Conservation (phyloP, 2,329 filamentous ascomycete genomes). For the Beauveria brongniartii region DNA sequence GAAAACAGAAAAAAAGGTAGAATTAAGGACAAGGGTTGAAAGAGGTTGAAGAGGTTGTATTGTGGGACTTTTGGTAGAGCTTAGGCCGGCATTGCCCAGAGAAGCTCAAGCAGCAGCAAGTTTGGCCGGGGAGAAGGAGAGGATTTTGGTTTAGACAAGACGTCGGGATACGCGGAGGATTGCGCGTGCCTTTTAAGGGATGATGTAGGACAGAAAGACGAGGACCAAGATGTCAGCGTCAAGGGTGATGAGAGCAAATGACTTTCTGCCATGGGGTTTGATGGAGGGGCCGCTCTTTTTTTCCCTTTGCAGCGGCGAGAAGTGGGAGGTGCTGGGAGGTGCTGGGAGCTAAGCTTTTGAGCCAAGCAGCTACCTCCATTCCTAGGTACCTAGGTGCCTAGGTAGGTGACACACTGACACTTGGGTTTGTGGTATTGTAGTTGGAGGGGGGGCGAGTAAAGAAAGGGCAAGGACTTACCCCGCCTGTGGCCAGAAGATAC, state of each 20-base stretch:
- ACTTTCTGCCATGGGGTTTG: not conserved
- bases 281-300: not conserved
- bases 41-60: not conserved
- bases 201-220: not conserved
- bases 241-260: not conserved
- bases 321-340: not conserved
- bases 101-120: not conserved
- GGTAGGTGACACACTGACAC: not conserved
- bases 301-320: not conserved
- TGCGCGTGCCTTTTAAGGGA: not conserved
- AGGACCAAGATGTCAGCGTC: not conserved
- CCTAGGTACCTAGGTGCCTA: not conserved
- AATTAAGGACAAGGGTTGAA: not conserved
- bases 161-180: not conserved
- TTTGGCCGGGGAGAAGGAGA: not conserved
- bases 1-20: not conserved
- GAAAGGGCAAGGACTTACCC: not conserved
- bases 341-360: not conserved
- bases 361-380: not conserved
- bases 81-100: not conserved
- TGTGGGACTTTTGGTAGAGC: not conserved
- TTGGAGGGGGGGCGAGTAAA: not conserved
- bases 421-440: not conserved
- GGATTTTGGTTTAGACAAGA: not conserved
- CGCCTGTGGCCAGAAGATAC: constrained; percentile 1